These are phyloP conservation scores for Hypoxylon perforatum DNA, from an alignment of 495 filamentous ascomycete species.

Conservation along the genomic window DNA sequence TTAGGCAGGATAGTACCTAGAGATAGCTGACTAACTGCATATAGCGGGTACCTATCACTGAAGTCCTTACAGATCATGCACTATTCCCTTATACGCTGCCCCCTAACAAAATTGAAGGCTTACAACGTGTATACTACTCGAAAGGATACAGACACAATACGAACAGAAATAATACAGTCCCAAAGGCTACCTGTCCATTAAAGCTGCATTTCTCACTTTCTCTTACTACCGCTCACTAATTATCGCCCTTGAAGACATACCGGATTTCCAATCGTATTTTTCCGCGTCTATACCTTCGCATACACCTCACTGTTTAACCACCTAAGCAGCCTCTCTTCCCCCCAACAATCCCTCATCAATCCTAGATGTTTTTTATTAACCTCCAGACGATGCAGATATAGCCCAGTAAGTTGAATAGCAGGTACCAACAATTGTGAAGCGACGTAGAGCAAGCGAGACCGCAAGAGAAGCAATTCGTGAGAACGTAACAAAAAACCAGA, in stretches of 20 bases:
- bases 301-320: background rate
- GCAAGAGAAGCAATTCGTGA: conserved; percentile 14
- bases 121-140: background rate
- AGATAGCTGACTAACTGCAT: background rate
- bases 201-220: conserved; percentile 15
- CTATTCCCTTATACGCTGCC: background rate
- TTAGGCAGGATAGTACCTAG: background rate
- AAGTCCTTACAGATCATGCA: background rate
- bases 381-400: conserved; percentile 12
- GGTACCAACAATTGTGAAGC: conserved; percentile 10
- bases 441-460: conserved; percentile 7
- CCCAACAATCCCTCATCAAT: conserved; percentile 3
- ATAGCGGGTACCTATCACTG: background rate
- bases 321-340: conserved; percentile 3
- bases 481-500: conserved; percentile 19
- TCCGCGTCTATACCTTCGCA: conserved; percentile 7
- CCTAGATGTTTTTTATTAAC: conserved; percentile 11
- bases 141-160: background rate
- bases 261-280: conserved; percentile 17
- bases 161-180: background rate
- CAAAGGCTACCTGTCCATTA: conserved; percentile 29
- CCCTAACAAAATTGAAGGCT: background rate
- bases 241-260: conserved; percentile 13
- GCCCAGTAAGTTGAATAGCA: conserved; percentile 14
- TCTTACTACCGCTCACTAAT: conserved; percentile 3